Conservation (phyloP, 2,329 filamentous ascomycete species). For the Epichloe festucae region DNA sequence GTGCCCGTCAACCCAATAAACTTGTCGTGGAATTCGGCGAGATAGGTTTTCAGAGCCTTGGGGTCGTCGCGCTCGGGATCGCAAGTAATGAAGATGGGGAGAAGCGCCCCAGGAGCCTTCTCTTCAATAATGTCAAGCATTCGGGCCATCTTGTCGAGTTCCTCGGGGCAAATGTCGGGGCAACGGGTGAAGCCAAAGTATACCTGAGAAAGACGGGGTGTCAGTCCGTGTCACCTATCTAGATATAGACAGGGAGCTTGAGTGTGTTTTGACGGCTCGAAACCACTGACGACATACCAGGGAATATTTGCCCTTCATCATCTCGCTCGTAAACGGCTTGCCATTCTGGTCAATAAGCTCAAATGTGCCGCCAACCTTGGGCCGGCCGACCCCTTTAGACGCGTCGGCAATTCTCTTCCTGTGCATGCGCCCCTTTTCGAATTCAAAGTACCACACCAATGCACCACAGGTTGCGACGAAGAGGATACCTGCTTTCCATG, state of each 20-base stretch:
- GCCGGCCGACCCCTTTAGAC: slow-evolving; percentile 81
- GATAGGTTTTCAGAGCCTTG: slow-evolving; percentile 69
- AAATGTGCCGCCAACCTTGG: slow-evolving; percentile 86
- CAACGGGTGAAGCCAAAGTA: slow-evolving; percentile 99
- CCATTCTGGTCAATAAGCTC: slow-evolving; percentile 72
- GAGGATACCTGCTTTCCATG: slow-evolving; percentile 75
- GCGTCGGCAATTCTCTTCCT: slow-evolving; percentile 81
- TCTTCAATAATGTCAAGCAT: slow-evolving; percentile 68
- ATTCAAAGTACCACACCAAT: slow-evolving; percentile 82
- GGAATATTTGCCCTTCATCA: slow-evolving; percentile 77
- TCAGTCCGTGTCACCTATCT: neutral
- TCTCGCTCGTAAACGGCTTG: slow-evolving; percentile 59
- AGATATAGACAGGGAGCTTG: too few species aligned
- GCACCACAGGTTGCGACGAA: slow-evolving; percentile 69
- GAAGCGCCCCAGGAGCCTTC: slow-evolving; percentile 39
- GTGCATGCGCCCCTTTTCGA: slow-evolving; percentile 84
- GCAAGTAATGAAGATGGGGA: slow-evolving; percentile 87
- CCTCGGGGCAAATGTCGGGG: slow-evolving; percentile 96
- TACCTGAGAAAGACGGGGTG: slow-evolving; percentile 38
- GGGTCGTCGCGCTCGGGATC: slow-evolving; percentile 87
- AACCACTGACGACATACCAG: slow-evolving; percentile 40
- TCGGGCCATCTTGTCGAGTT: slow-evolving; percentile 97
- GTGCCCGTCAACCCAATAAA: slow-evolving; percentile 85
- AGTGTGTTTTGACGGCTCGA: neutral
- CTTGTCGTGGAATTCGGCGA: slow-evolving; percentile 77